Percentiles rank a stretch among this genome's conserved stretches.
Conservation (phyloP, 2,329 filamentous ascomycete genomes). For the Neoarthrinium moseri region DNA sequence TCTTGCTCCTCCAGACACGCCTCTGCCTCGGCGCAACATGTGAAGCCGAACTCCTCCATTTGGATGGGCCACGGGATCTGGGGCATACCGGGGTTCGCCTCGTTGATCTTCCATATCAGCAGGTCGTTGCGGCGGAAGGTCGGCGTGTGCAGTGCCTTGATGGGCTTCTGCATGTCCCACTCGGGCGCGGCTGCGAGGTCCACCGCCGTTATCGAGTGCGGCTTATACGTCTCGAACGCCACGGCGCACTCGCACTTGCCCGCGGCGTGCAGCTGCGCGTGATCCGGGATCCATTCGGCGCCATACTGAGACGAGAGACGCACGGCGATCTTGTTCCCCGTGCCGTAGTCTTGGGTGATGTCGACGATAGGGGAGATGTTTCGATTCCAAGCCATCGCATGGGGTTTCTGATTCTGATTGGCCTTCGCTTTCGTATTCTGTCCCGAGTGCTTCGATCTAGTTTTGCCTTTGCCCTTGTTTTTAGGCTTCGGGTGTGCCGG, state of each 20-base stretch:
- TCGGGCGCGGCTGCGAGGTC: not conserved
- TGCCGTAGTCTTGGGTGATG: constrained; percentile 9
- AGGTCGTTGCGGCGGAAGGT: not conserved
- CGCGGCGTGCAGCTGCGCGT: constrained; percentile 31
- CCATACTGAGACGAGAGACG: constrained; percentile 36
- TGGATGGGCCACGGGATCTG: not conserved
- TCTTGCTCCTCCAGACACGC: not conserved
- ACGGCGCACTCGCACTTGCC: constrained; percentile 34
- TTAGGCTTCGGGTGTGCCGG: not conserved
- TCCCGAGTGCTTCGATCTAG: no score
- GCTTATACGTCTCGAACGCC: constrained; percentile 29
- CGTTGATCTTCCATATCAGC: constrained; percentile 2
- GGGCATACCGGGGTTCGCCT: not conserved
- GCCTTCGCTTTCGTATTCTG: not conserved
- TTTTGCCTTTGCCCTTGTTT: not conserved
- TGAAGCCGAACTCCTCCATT: constrained; percentile 2
- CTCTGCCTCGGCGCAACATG: not conserved
- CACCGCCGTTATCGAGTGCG: constrained; percentile 3
- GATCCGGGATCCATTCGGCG: constrained; percentile 39
- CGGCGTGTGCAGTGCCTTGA: not conserved
- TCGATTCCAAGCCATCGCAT: not conserved
- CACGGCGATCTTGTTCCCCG: constrained; percentile 19
- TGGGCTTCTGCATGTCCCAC: not conserved
- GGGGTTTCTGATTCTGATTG: not conserved
- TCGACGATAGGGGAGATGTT: constrained; percentile 17